Base-by-base conservation (phyloP, 1,139 yeast species). In the Suhomyces terraborum region DNA sequence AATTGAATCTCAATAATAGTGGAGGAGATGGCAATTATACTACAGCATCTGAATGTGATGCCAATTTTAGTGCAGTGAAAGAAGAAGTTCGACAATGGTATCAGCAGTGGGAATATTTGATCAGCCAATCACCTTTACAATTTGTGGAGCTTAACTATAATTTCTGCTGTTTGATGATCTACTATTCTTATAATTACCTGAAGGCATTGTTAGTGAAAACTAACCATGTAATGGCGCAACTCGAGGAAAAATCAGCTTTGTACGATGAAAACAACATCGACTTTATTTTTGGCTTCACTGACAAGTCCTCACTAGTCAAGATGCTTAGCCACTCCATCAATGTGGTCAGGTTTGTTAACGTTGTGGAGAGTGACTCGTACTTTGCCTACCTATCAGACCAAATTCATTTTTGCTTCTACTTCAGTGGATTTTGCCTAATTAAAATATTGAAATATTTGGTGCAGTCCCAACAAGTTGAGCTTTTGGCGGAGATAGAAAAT, bases 71-170 rank as follows among this genome's bases (percentile, higher is more conserved):
- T 8, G 38, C 56, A 2, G 72, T 64, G 29, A 54, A 53, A 19
- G 63, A 61, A 18, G 77, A 73, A 38, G 54, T 84, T n/a, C 62
- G 64, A 21, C 53, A 59, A 5, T 87, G 95, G 95, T 68, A 75
- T 45, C 78, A 75, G 3, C 84, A 80, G 55, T 87, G 95, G 94
- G 80, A 75, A 36, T 80, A 81, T 52, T 61, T 85, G 16, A 80
- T 85, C 55, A 77, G 76, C 39, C 93, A 85, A 56, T 88, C 93
- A 0, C 80, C 84, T 1, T 70, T 84, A 32, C 94, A 87, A 55
- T 85, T 86, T 62, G 85, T 85, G 7, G 93, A 84, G 53, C 77
- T 84, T 42, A 83, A 84, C 38, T 84, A 80, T 56, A 80, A 84
- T 58, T 84, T 82, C 51, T 79, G 84, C 40, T 72, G 77, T 44